Evolutionary conservation across 192 early-diverging fungal species (phyloP).

Genomic region (Backusella luteola): DNA sequence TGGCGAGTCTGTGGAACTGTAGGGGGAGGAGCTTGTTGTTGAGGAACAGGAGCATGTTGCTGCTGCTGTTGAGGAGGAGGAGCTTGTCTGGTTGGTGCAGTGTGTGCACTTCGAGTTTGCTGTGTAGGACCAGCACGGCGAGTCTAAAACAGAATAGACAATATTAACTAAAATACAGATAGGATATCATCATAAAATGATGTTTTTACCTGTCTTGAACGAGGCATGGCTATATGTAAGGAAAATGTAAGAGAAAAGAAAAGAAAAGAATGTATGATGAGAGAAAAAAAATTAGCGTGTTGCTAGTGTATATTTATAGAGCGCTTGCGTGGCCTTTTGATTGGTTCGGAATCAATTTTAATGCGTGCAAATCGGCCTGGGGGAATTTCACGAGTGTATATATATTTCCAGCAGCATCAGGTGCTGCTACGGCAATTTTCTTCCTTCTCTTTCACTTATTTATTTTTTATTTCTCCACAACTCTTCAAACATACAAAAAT

Average conservation of each 20-base stretch:
- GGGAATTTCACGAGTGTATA: not conserved
- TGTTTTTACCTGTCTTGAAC: conserved; percentile 22
- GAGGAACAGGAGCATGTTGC: conserved; percentile 18
- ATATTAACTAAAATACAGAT: not conserved
- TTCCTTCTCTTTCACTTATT: not conserved
- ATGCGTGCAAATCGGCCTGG: not conserved
- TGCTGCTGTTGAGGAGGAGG: conserved; percentile 43
- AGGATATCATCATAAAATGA: not conserved
- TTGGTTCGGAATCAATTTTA: conserved; percentile 12
- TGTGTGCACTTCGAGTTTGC: conserved; percentile 49
- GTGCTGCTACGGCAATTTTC: not conserved
- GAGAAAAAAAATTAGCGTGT: not conserved
- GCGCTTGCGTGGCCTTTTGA: not conserved
- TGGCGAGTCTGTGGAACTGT: conserved; percentile 55
- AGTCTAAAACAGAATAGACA: conserved; percentile 14
- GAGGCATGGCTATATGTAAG: conserved; percentile 13
- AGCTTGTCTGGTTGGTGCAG: conserved; percentile 56
- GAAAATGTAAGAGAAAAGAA: conserved; percentile 1
- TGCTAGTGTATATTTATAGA: not conserved
- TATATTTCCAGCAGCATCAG: not conserved
- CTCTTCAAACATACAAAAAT: not conserved
- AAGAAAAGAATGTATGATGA: not conserved
- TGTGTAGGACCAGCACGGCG: conserved; percentile 43
- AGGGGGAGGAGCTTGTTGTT: conserved; percentile 40
- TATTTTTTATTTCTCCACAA: not conserved